These are phyloP conservation scores for Leishmania guyanensis DNA, from an alignment of 208 protist genomes.

Conservation along the genomic window DNA sequence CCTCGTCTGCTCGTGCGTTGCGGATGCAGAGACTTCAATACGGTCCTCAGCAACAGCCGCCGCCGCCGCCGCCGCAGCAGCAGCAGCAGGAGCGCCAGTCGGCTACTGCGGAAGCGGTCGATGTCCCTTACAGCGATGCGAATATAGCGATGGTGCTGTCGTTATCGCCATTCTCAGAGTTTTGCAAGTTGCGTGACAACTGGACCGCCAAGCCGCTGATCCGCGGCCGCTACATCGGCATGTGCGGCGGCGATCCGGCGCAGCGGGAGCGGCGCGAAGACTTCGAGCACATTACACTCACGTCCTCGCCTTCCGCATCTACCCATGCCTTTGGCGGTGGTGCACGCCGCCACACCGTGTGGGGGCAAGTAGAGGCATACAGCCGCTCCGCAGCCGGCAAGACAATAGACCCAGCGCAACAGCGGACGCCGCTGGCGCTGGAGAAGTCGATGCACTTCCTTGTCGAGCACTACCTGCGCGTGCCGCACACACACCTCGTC, in stretches of 20 bases:
- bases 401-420: conserved; percentile 42
- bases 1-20: neutral
- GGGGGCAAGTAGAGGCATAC: conserved; percentile 62
- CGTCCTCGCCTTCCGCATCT: conserved; percentile 6
- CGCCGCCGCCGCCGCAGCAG: neutral
- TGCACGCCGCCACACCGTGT: neutral
- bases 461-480: conserved; percentile 79
- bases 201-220: conserved; percentile 31
- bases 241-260: conserved; percentile 57
- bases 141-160: conserved; percentile 47
- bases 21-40: neutral
- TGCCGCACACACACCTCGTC: conserved; percentile 60
- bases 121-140: conserved; percentile 32
- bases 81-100: neutral
- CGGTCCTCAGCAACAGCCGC: neutral
- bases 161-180: conserved; percentile 44
- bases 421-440: conserved; percentile 71
- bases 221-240: conserved; percentile 51
- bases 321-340: neutral
- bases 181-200: conserved; percentile 47
- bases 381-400: conserved; percentile 73
- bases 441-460: conserved; percentile 90
- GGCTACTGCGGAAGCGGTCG: neutral
- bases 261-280: conserved; percentile 45
- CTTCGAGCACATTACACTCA: conserved; percentile 40